Evolutionary conservation across 1,284 basidiomycete genomes (phyloP), one percentile per base, ranked within the genome.

Genomic region (Malassezia equina): DNA sequence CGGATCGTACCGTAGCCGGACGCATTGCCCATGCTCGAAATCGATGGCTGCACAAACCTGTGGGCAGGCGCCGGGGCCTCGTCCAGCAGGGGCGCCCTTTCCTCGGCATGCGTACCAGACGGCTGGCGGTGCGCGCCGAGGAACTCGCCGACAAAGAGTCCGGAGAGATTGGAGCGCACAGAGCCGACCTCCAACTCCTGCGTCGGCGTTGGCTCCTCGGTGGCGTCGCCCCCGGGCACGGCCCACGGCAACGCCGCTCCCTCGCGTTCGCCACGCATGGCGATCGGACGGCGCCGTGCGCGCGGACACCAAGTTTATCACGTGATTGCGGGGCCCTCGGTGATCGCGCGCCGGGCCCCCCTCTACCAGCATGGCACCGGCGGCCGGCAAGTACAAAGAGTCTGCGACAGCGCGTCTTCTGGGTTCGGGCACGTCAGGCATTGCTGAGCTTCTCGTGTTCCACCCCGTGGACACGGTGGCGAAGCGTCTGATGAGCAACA

Each of bases 401-500:
- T 94, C 90, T 55, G 89, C 85, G 25, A 81, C 86, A 27, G 93
- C 93, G 51, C 84, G 93, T 61, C 79, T 98, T 60, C 81, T 96
- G 47, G 93, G 93, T 39, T 91, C 90, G 32, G 93, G 66, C 29
- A 59, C 51, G 40, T 51, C 74, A 88, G 91, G 91, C 70, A 81
- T 98, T 69, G 90, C 91, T 64, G 93, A 98, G 79, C 81, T 98
- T 55, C 77, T 93, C 65, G 67, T 77, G 61, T 76, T 77, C 66
- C 75, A 76, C 60, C 75, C 75, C 12, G 75, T 76, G 55, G 91
- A 96, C 78, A 98, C 93, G 1, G 85, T 96, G 57, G 90, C 93
- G 19, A 98, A 98, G 78, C 84, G 93, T 39, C 78, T 98, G 59
- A 96, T 96, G 93, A 90, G 88, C 75, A 95, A 96, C 83, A 74